These are phyloP conservation scores for Mucor indicus DNA, from an alignment of 371 early-diverging fungal genomes.

Conservation along the genomic window DNA sequence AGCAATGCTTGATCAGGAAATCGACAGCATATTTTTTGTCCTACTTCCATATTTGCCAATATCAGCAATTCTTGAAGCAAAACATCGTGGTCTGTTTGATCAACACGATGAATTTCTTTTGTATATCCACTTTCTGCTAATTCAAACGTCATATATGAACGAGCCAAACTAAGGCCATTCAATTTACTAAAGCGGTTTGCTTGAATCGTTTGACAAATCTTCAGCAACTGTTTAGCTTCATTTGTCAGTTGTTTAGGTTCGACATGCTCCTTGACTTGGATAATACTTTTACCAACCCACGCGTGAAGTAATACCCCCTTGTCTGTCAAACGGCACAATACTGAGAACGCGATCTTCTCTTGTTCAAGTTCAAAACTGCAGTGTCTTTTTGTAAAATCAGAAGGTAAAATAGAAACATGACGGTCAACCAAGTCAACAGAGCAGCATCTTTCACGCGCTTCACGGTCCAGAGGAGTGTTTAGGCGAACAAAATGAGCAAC, in stretches of 20 bases:
- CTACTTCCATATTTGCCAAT: constrained; percentile 32
- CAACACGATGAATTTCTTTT: not conserved
- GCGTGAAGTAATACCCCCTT: constrained; percentile 51
- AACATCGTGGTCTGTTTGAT: constrained; percentile 12
- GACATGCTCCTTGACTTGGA: constrained; percentile 60
- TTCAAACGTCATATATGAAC: constrained; percentile 8
- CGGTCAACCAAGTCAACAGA: constrained; percentile 76
- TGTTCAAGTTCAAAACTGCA: constrained; percentile 69
- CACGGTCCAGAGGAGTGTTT: constrained; percentile 70
- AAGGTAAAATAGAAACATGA: constrained; percentile 89
- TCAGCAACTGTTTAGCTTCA: constrained; percentile 4
- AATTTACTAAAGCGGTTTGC: constrained; percentile 9
- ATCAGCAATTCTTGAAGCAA: constrained; percentile 27
- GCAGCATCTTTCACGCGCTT: constrained; percentile 74
- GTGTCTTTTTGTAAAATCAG: constrained; percentile 67
- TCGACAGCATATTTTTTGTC: constrained; percentile 27
- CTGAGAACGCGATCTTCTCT: constrained; percentile 48
- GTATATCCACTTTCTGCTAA: constrained; percentile 32
- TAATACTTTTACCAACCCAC: constrained; percentile 61
- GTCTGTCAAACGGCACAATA: constrained; percentile 64
- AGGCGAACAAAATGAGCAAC: constrained; percentile 76
- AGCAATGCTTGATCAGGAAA: constrained; percentile 37
- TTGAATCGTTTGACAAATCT: constrained; percentile 17
- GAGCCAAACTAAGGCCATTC: constrained; percentile 8
- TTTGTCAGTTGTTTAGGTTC: not conserved